A percentile compares a stretch with the other conserved stretches of the same genome.
phyloP scores from a whole-genome alignment of 768 basidiomycete species.

The Lactarius tabidus region DNA sequence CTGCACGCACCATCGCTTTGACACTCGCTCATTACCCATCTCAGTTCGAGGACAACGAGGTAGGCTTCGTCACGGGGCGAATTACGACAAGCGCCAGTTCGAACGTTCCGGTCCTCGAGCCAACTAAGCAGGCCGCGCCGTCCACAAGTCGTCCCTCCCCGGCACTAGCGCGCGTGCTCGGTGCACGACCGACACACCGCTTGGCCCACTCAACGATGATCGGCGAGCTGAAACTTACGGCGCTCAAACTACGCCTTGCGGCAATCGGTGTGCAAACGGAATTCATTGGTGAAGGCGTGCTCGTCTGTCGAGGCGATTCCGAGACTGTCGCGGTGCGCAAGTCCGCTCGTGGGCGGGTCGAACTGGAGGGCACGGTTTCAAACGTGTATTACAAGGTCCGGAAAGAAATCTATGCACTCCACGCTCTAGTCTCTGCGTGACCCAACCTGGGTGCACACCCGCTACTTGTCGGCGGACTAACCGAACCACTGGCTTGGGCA shows the following conservation, averaged over 20 bases:
- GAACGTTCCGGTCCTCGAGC: constrained; percentile 85
- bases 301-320: constrained; percentile 75
- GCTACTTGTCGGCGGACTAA: not conserved
- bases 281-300: constrained; percentile 94
- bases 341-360: constrained; percentile 76
- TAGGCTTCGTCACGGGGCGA: constrained; percentile 88
- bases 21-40: constrained; percentile 6
- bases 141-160: constrained; percentile 21
- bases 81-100: constrained; percentile 82
- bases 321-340: constrained; percentile 88
- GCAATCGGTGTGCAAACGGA: constrained; percentile 81
- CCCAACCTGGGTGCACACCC: not conserved
- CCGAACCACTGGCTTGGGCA: not conserved
- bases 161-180: constrained; percentile 45
- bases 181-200: constrained; percentile 58
- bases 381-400: constrained; percentile 87
- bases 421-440: constrained; percentile 78
- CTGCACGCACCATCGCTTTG: constrained; percentile 9
- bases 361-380: constrained; percentile 86
- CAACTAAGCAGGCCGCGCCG: constrained; percentile 35
- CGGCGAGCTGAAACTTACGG: constrained; percentile 90
- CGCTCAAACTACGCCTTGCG: constrained; percentile 76
- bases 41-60: constrained; percentile 97
- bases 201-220: constrained; percentile 94
- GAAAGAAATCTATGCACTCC: constrained; percentile 83